Evolutionary conservation across 2,329 filamentous ascomycete species (phyloP), one percentile per base, ranked within the genome.

Genomic region (Hymenoscyphus infarciens): DNA sequence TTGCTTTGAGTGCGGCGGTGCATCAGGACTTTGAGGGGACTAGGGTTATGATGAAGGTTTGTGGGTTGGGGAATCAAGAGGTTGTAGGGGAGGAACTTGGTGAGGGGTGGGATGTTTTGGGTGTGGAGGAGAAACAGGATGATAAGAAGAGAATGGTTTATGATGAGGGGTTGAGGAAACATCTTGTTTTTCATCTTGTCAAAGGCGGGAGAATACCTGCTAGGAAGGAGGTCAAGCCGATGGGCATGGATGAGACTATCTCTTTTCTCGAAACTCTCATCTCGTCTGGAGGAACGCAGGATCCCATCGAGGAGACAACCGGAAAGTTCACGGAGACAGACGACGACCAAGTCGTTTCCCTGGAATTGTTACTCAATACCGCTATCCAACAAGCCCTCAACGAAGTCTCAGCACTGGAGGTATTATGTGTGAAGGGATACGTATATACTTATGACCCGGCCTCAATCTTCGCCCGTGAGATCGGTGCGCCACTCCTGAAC

Each of bases 381-480:
- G 67, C 69, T 8, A 52, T 69, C 39, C 69, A 72, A 11, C 66
- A 70, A 59, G 58, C 62, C 1, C 42, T 59, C 2, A 72, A 72
- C 52, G 71, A 72, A 59, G 45, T 72, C 31, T 66, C 69, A 13
- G 70, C 67, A 4, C 64, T 72, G 0, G 70, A 72, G 60, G 65
- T 55, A 10, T 49, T 70, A 19, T 69, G 64, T 62, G 63, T 66
- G 10, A 67, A 68, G 45, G 70, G 71, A 10, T 72, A 71, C 38
- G 64, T 72, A 7, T 71, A 71, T 52, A 72, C 68, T 11, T 71
- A 67, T 42, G 66, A 72, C 53, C 70, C 71, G 1, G 63, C 70
- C 5, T 66, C 65, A 3, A 72, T 72, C 8, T 72, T 72, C 33
- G 69, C 70, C 10, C 27, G 53, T n/a, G 31, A 64, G 42, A 67